phyloP scores from a whole-genome alignment of 116 monocot genomes.

The Phalaenopsis hybrid region DNA sequence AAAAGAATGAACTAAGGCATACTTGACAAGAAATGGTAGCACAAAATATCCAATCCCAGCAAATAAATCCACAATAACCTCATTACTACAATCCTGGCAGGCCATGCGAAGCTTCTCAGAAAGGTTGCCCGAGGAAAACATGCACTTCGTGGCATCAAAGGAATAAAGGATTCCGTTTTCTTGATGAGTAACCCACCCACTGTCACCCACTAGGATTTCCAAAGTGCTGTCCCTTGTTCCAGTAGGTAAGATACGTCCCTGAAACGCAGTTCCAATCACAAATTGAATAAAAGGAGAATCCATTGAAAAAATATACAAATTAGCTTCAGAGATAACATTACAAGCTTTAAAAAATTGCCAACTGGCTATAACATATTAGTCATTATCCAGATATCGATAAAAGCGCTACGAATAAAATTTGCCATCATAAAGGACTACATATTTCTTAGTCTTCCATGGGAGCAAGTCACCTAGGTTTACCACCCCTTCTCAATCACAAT shows the following conservation, averaged over 20 bases:
- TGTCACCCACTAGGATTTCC: constrained; percentile 76
- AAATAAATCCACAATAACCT: constrained; percentile 86
- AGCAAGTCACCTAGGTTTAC: too few species aligned
- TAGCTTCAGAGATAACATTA: background rate
- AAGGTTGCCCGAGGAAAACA: constrained; percentile 88
- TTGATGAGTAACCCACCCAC: constrained; percentile 75
- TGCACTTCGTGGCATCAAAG: constrained; percentile 90
- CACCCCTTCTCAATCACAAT: too few species aligned
- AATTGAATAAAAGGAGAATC: background rate
- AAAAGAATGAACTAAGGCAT: constrained; percentile 13
- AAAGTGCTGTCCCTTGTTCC: constrained; percentile 91
- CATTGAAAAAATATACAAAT: background rate
- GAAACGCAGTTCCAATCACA: constrained; percentile 8
- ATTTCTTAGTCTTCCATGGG: too few species aligned
- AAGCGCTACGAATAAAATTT: too few species aligned
- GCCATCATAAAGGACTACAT: too few species aligned
- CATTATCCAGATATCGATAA: background rate
- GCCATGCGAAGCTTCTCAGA: constrained; percentile 93
- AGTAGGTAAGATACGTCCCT: constrained; percentile 74
- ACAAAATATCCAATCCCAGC: constrained; percentile 97
- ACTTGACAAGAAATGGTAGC: constrained; percentile 94
- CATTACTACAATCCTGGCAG: constrained; percentile 56
- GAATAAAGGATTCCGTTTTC: constrained; percentile 91
- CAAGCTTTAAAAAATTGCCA: background rate
- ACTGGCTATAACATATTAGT: background rate